A percentile compares a stretch with the other conserved stretches of the same genome.
Conservation (phyloP, 805 yeast genomes). For the Metschnikowia henanensis region DNA sequence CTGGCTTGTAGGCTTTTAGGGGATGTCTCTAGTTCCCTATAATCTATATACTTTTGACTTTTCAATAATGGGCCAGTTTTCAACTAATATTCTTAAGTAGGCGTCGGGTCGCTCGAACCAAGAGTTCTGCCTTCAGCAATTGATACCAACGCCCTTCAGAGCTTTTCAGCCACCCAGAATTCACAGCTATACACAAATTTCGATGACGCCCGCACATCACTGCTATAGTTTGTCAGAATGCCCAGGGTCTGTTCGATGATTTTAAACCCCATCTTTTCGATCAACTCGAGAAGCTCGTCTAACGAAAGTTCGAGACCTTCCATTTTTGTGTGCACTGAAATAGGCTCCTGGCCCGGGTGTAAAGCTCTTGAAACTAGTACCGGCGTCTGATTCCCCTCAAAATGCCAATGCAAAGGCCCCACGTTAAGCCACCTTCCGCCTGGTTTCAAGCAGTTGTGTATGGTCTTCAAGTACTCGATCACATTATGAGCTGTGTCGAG, state of each 20-base stretch:
- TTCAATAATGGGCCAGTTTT: no score
- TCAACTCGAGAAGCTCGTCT: constrained; percentile 52
- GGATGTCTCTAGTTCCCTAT: no score
- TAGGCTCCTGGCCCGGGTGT: constrained; percentile 20
- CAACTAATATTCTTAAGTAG: no score
- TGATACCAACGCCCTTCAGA: no score
- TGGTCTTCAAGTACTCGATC: constrained; percentile 53
- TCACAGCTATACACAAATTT: constrained; percentile 61
- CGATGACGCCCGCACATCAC: constrained; percentile 51
- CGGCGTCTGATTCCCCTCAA: constrained; percentile 47
- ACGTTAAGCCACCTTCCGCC: constrained; percentile 62
- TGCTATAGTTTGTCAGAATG: constrained; percentile 52
- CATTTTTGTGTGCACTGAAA: constrained; percentile 32
- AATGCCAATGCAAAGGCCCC: constrained; percentile 76
- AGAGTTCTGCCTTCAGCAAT: no score
- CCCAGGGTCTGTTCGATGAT: constrained; percentile 44
- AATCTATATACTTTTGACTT: no score
- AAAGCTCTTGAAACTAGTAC: constrained; percentile 12
- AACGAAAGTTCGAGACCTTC: constrained; percentile 60
- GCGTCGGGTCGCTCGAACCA: no score
- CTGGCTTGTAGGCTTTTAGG: no score
- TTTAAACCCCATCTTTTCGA: constrained; percentile 50
- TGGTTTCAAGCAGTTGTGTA: constrained; percentile 43
- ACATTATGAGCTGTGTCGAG: constrained; percentile 64
- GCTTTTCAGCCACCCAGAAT: constrained; percentile 51